These are phyloP conservation scores for Boletus pseudopeckii DNA, from an alignment of 768 basidiomycete genomes.

Conservation along the genomic window DNA sequence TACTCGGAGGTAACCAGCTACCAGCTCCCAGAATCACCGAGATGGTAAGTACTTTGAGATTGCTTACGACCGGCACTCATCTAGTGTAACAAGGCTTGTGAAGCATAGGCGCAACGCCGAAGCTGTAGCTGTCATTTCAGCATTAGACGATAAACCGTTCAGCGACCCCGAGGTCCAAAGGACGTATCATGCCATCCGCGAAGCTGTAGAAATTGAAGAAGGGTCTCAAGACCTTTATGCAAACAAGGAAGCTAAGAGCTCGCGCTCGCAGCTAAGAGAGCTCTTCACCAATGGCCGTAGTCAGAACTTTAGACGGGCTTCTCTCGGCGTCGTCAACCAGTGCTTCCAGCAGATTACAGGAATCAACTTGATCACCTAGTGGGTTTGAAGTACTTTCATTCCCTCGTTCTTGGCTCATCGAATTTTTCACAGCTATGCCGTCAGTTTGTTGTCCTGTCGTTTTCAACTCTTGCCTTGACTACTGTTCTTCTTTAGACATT, in stretches of 20 bases:
- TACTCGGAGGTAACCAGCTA: background rate
- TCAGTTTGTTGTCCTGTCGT: constrained; percentile 9
- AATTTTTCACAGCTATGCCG: constrained; percentile 29
- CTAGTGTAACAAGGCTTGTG: constrained; percentile 41
- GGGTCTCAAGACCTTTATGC: background rate
- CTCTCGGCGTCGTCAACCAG: constrained; percentile 54
- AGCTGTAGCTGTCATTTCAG: constrained; percentile 59
- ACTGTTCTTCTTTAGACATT: constrained; percentile 35
- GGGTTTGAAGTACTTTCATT: constrained; percentile 27
- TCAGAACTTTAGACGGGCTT: constrained; percentile 60
- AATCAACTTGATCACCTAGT: constrained; percentile 65
- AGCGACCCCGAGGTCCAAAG: constrained; percentile 45
- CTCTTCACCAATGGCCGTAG: constrained; percentile 52
- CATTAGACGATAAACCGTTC: constrained; percentile 50
- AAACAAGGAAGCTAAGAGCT: background rate
- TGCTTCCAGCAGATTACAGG: constrained; percentile 71
- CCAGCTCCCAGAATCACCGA: constrained; percentile 57
- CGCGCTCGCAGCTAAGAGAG: constrained; percentile 40
- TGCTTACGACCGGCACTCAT: background rate
- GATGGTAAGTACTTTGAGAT: constrained; percentile 39
- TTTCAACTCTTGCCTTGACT: background rate
- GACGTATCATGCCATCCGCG: constrained; percentile 52
- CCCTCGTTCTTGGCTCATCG: constrained; percentile 17
- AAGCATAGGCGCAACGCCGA: constrained; percentile 53
- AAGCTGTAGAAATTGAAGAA: constrained; percentile 47